Base-by-base conservation (phyloP, 2,329 filamentous ascomycete species). In the Amylocarpus encephaloides region DNA sequence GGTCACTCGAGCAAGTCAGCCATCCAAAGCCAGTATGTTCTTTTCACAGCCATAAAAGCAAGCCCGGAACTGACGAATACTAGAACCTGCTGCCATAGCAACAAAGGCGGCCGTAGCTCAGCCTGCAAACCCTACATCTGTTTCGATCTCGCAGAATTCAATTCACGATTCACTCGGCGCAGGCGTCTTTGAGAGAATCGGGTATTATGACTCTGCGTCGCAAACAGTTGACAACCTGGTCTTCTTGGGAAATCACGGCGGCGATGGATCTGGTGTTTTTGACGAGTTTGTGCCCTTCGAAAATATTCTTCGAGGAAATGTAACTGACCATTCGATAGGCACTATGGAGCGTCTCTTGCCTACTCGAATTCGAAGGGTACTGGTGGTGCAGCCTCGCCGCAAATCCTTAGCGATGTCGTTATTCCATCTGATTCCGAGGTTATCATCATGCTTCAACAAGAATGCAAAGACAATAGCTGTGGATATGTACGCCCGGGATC, bases 231-330 rank as follows among this genome's bases (percentile, higher is more conserved):
- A 78, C 18, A 78, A 78, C 12, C 62, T 83, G 19, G 73, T 73
- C 29, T 83, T 83, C 67, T 66, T 83, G 33, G 80, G 80, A 57
- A 76, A 82, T 60, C 63, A 72, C 51, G 79, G 80, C 51, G 78
- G 76, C 35, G 63, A 71, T 30, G 73, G 73, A 36, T 82, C 77
- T 29, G 79, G 79, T 46, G 71, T 73, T 16, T 79, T 74, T 56
- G 74, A 79, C 65, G 67, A 68, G 70, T 73, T 67, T 55, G 64
- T 61, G 9, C 19, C 12, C 15, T 13, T 7, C 12, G 5, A 15
- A 12, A 29, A 19, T 19, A 13, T 3, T 43, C 33, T n/a, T 18
- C 5, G 6, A 19, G 11, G 4, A 10, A 4, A 36, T 9, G 10
- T 49, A 43, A 33, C 49, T 43, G 42, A 15, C 50, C 16, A 41